Conservation (phyloP, 1,284 basidiomycete species). For the Somion occarium region DNA sequence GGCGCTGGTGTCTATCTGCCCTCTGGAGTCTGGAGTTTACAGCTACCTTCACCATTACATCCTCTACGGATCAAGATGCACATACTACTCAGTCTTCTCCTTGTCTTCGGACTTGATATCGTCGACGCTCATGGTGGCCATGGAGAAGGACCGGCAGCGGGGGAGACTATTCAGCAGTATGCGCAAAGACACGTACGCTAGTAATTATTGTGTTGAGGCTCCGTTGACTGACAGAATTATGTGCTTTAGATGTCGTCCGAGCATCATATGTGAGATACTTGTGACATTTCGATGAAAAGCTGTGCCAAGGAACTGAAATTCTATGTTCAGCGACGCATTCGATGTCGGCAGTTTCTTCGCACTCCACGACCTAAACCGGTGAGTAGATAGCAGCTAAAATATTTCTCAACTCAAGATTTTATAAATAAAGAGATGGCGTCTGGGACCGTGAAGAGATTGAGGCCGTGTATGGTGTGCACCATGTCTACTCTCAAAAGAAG, state of each 20-base stretch:
- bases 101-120: slow-evolving; percentile 26
- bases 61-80: slow-evolving; percentile 20
- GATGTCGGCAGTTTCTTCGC: slow-evolving; percentile 80
- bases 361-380: slow-evolving; percentile 88
- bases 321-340: slow-evolving; percentile 60
- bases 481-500: slow-evolving; percentile 86
- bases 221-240: neutral
- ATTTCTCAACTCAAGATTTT: neutral
- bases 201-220: slow-evolving; percentile 1
- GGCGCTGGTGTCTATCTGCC: neutral
- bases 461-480: slow-evolving; percentile 93
- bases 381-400: slow-evolving; percentile 20
- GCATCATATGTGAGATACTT: slow-evolving; percentile 73
- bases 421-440: slow-evolving; percentile 48
- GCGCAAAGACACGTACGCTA: slow-evolving; percentile 58
- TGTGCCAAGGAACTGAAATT: neutral
- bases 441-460: slow-evolving; percentile 84
- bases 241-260: slow-evolving; percentile 70
- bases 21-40: neutral
- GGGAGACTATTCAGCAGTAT: slow-evolving; percentile 40
- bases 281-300: neutral
- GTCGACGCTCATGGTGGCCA: slow-evolving; percentile 20
- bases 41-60: neutral
- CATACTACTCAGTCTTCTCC: slow-evolving; percentile 25
- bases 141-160: slow-evolving; percentile 19